A percentile compares a stretch with the other conserved stretches of the same genome.
These are phyloP conservation scores for Fusarium stilboides DNA, from an alignment of 2,329 filamentous ascomycete genomes.

Conservation along the genomic window DNA sequence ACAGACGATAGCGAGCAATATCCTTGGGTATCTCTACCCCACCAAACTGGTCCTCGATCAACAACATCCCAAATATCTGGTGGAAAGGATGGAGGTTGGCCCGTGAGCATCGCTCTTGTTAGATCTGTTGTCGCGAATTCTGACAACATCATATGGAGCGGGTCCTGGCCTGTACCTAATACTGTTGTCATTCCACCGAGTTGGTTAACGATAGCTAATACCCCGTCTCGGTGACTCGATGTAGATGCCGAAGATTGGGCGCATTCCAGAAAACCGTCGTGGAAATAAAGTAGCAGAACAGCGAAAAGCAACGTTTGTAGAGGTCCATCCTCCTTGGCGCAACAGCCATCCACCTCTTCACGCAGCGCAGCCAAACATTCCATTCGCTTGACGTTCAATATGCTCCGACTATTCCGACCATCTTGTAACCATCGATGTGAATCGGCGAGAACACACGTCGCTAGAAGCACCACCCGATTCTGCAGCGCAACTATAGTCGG, in stretches of 20 bases:
- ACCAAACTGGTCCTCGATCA: constrained; percentile 59
- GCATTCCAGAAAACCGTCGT: constrained; percentile 58
- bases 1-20: constrained; percentile 55
- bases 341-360: constrained; percentile 54
- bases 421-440: constrained; percentile 53
- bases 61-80: constrained; percentile 57
- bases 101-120: constrained; percentile 59
- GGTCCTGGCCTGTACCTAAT: constrained; percentile 47
- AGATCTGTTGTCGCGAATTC: constrained; percentile 62
- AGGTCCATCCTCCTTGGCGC: constrained; percentile 51
- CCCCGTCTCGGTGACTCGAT: constrained; percentile 55
- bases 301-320: constrained; percentile 56
- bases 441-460: constrained; percentile 53
- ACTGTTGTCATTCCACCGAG: constrained; percentile 51
- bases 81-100: constrained; percentile 56
- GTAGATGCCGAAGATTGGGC: constrained; percentile 53
- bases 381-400: constrained; percentile 46
- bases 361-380: constrained; percentile 54
- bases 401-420: constrained; percentile 48
- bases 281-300: constrained; percentile 61
- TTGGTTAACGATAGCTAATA: constrained; percentile 55
- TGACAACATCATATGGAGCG: constrained; percentile 58
- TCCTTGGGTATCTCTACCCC: constrained; percentile 56
- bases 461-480: constrained; percentile 53
- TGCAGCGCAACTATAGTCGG: constrained; percentile 52